Base-by-base conservation (phyloP, 257 asterid species). In the Solanum chmielewskii region DNA sequence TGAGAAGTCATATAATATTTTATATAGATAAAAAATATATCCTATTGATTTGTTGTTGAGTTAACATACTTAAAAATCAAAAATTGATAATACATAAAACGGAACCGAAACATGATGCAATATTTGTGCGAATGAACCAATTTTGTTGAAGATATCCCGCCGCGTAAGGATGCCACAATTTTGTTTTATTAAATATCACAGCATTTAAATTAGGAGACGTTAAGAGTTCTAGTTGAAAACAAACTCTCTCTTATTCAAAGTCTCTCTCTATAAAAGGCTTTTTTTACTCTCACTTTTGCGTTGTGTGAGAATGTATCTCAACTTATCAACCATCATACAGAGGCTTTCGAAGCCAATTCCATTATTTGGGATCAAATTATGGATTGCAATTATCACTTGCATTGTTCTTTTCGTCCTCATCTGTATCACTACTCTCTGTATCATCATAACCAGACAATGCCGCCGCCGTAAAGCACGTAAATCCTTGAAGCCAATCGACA, bases 331-430 rank as follows among this genome's bases (percentile, higher is more conserved):
- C 13, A 78, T 92, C 45, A 82, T 29, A 64, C 85, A 83, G 42
- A 86, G 88, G 15, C 91, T 93, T 84, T 87, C 88, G 12, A 49
- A 84, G 60, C 92, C 89, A 73, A 91, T 90, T 76, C 25, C 90
- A 23, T 44, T 91, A 69, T 88, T 90, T 41, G 91, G 93, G 15
- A 27, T 90, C 89, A 90, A 90, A 87, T 52, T 93, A 90, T 92
- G 92, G 93, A 60, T 87, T 88, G 84, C 80, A 70, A 77, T 91
- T 85, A 3, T 85, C 35, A 83, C 90, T 39, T 89, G 88, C 93
- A 23, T 64, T 33, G 73, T 60, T 64, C 18, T 89, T 25, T 78
- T 78, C n/a, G 14, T 62, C 85, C 21, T 91, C 21, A 8, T 85
- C 12, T 76, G 82, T 80, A n/a, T 88, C 86, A 60, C 76, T 33